Percentiles rank a stretch among this genome's conserved stretches.
Evolutionary conservation across 768 basidiomycete genomes (phyloP).

Genomic region (Crucibulum laeve): DNA sequence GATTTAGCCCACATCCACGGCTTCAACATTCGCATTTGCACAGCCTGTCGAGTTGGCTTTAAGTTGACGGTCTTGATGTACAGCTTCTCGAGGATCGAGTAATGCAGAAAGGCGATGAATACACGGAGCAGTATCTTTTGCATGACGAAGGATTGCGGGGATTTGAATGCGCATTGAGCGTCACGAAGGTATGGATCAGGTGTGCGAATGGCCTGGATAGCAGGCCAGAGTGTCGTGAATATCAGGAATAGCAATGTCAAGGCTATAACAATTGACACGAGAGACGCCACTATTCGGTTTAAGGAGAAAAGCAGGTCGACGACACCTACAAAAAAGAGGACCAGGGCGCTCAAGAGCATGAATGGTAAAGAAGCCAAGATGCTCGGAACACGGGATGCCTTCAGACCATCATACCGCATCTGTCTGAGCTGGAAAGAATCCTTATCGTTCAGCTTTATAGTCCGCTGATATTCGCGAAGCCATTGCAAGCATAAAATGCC

Average conservation of each 20-base stretch:
- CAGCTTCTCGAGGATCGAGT: too few species aligned
- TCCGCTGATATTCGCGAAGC: constrained; percentile 12
- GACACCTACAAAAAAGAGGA: constrained; percentile 14
- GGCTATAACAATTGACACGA: constrained; percentile 3
- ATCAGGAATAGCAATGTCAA: constrained; percentile 7
- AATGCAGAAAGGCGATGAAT: too few species aligned
- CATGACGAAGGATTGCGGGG: background rate
- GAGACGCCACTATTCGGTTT: constrained; percentile 6
- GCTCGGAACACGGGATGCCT: constrained; percentile 9
- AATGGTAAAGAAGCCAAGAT: constrained; percentile 9
- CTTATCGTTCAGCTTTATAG: background rate
- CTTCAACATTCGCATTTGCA: too few species aligned
- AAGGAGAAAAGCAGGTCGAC: constrained; percentile 10
- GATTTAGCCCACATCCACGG: too few species aligned
- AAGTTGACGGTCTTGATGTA: too few species aligned
- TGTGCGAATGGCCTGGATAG: background rate
- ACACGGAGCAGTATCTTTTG: too few species aligned
- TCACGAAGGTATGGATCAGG: background rate
- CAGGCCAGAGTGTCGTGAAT: background rate
- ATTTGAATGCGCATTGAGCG: background rate
- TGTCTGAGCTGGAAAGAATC: constrained; percentile 8
- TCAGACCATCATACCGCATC: constrained; percentile 11
- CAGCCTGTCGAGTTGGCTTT: too few species aligned
- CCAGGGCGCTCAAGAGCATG: constrained; percentile 9
- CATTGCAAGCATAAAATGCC: constrained; percentile 17